phyloP scores from a whole-genome alignment of 2,329 filamentous ascomycete genomes.

The Cordyceps fumosorosea region DNA sequence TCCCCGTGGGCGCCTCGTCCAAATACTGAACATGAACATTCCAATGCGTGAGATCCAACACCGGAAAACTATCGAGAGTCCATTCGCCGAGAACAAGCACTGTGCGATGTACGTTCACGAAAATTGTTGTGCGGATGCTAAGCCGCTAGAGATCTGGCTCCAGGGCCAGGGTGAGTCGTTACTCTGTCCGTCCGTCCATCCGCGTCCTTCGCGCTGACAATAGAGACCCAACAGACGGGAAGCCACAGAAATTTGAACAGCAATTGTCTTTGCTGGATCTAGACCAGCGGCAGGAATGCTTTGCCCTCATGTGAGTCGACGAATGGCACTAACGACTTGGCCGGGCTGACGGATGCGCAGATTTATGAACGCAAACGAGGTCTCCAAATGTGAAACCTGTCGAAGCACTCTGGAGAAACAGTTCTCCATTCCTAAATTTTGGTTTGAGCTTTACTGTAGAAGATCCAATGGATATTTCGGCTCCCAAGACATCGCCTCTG shows the following conservation, averaged over 20 bases:
- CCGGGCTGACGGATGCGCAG: not conserved
- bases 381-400: not conserved
- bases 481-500: constrained; percentile 11
- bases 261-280: not conserved
- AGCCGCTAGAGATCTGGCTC: not conserved
- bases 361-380: not conserved
- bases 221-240: not conserved
- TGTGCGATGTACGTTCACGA: not conserved
- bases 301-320: not conserved
- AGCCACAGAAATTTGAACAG: not conserved
- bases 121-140: not conserved
- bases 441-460: constrained; percentile 12
- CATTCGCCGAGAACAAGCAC: too few species aligned
- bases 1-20: too few species aligned
- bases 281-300: not conserved
- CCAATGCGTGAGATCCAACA: too few species aligned
- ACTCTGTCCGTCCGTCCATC: not conserved
- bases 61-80: too few species aligned
- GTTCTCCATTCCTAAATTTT: constrained; percentile 9
- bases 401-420: not conserved
- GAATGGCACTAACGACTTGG: too few species aligned
- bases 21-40: too few species aligned
- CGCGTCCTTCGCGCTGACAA: not conserved
- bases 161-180: not conserved
- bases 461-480: constrained; percentile 16